Percentiles rank a stretch among this genome's conserved stretches.
Evolutionary conservation across 2,329 filamentous ascomycete species (phyloP).

Genomic region (Fusarium mundagurra): DNA sequence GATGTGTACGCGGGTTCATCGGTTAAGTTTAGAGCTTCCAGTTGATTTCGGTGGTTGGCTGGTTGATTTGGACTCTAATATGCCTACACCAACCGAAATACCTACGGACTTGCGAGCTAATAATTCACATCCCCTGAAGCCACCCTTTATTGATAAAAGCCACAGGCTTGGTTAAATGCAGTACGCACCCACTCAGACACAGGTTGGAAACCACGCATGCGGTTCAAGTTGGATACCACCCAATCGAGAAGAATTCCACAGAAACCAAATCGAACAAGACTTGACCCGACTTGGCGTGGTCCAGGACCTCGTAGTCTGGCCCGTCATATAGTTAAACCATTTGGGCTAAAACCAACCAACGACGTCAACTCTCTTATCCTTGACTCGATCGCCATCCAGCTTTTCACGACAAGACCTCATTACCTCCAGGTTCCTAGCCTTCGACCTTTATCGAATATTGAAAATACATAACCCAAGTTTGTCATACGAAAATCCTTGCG

Average conservation of each 20-base stretch:
- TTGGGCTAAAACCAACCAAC: constrained; percentile 33
- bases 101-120: constrained; percentile 7
- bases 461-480: neutral
- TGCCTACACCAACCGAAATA: constrained; percentile 14
- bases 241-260: constrained; percentile 24
- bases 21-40: constrained; percentile 31
- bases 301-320: constrained; percentile 15
- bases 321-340: constrained; percentile 19
- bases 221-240: constrained; percentile 11
- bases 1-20: constrained; percentile 30
- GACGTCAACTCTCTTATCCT: constrained; percentile 37
- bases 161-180: constrained; percentile 13
- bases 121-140: neutral
- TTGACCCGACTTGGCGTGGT: constrained; percentile 27
- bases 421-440: neutral
- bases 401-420: constrained; percentile 18
- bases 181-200: neutral
- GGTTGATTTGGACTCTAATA: neutral
- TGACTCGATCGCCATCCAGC: constrained; percentile 16
- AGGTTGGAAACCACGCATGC: constrained; percentile 19
- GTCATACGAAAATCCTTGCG: neutral
- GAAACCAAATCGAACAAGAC: constrained; percentile 31
- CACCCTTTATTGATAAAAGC: constrained; percentile 8
- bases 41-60: constrained; percentile 5
- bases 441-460: neutral